Evolutionary conservation across 1,284 basidiomycete genomes (phyloP).

Genomic region (Sanghuangporus sanghuang): DNA sequence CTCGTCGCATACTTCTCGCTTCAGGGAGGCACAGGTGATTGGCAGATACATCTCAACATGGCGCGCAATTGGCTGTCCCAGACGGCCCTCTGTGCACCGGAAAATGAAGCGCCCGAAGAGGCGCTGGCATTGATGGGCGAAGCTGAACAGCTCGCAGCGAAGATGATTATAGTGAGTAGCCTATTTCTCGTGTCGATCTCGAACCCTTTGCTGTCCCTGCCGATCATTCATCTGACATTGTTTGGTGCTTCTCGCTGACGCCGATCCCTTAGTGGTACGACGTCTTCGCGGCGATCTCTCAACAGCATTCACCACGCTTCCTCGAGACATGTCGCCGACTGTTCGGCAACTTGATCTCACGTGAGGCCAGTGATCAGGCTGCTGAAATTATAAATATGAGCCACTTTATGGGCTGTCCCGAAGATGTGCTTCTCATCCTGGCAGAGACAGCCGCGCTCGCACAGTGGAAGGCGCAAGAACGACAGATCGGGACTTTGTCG

Average conservation of each 20-base stretch:
- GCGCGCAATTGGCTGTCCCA: slow-evolving; percentile 69
- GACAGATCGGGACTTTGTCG: slow-evolving; percentile 52
- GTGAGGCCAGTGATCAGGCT: slow-evolving; percentile 28
- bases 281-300: slow-evolving; percentile 60
- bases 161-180: slow-evolving; percentile 61
- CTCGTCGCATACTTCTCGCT: slow-evolving; percentile 65
- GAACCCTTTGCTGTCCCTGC: neutral
- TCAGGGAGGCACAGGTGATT: slow-evolving; percentile 57
- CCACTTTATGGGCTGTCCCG: slow-evolving; percentile 65
- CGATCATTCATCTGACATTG: slow-evolving; percentile 5
- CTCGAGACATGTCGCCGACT: slow-evolving; percentile 60
- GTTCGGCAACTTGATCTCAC: slow-evolving; percentile 34
- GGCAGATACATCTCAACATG: slow-evolving; percentile 59
- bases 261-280: slow-evolving; percentile 59
- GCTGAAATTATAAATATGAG: slow-evolving; percentile 41
- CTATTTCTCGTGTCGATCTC: neutral
- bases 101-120: slow-evolving; percentile 51
- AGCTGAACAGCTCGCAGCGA: slow-evolving; percentile 53
- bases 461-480: slow-evolving; percentile 65
- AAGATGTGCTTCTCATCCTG: slow-evolving; percentile 67
- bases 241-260: slow-evolving; percentile 6
- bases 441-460: slow-evolving; percentile 70
- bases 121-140: slow-evolving; percentile 49
- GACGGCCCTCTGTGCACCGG: slow-evolving; percentile 49
- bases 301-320: slow-evolving; percentile 59